Base-by-base conservation (phyloP, 1,284 basidiomycete genomes). In the Sporisorium scitamineum region DNA sequence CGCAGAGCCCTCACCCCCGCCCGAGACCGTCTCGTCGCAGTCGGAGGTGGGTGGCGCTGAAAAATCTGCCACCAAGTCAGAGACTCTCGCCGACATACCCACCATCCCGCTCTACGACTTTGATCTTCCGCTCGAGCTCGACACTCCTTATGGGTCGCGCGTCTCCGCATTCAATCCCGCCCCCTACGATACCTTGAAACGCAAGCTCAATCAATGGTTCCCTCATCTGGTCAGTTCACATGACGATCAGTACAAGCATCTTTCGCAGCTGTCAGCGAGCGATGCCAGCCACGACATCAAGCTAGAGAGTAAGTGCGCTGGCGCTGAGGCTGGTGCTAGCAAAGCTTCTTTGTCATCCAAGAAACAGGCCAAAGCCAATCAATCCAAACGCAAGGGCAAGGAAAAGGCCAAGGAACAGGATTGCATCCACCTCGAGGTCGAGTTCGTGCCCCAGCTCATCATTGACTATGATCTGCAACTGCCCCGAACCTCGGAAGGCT, bases 61-160 rank as follows among this genome's bases (percentile, higher is more conserved):
- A 4, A 6, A n/a, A 5, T 20, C 54, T 13, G 6, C 31, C 4
- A n/a, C 34, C 4, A 32, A 44, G 29, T 1, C 45, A 11, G 11
- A 34, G 45, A 51, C 29, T 29, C 41, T 29, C 13, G n/a, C 20
- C 2, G 16, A 59, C 0, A 26, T 58, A n/a, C 31, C 71, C 20
- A 74, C 71, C 39, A 74, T 74, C 44, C 71, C 71, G 41, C 59
- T 74, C 31, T 70, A 41, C 29, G 71, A 74, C 45, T 74, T 74
- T 59, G 67, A 74, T 27, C 42, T 74, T 39, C 71, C 61, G 1
- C 58, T 74, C 18, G 71, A 74, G 44, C 51, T 60, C 20, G 62
- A 70, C 20, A 29, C 18, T 37, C 61, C 63, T 0, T 48, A 61
- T 6, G 59, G 58, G 0, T 52, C 51, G 3, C 45, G 60, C 34